Percentiles rank a stretch among this genome's conserved stretches.
phyloP scores from a whole-genome alignment of 768 basidiomycete genomes.

The Favolaschia claudopus region DNA sequence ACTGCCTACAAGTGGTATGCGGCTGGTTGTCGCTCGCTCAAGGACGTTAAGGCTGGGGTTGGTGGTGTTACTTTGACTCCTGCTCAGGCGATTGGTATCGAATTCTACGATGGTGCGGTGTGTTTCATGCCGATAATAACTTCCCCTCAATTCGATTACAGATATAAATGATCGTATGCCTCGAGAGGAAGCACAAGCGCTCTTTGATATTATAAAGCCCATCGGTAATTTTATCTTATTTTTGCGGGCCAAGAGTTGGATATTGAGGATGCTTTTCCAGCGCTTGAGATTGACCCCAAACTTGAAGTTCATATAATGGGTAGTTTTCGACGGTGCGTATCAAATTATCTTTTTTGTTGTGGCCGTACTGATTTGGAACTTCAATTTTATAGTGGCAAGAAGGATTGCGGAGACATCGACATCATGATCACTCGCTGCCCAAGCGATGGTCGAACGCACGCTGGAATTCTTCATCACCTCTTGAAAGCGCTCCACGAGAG shows the following conservation, averaged over 20 bases:
- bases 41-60: conserved; percentile 70
- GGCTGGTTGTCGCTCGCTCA: conserved; percentile 78
- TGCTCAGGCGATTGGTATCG: conserved; percentile 72
- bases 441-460: conserved; percentile 77
- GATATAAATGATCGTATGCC: conserved; percentile 90
- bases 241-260: background rate
- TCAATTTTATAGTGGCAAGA: conserved; percentile 66
- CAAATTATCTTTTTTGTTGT: background rate
- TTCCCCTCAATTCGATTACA: no score
- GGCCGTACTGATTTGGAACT: background rate
- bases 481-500: conserved; percentile 61
- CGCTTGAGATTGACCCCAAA: conserved; percentile 72
- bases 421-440: conserved; percentile 82
- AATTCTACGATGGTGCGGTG: conserved; percentile 74
- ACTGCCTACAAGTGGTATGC: conserved; percentile 79
- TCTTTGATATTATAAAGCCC: conserved; percentile 76
- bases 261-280: conserved; percentile 43
- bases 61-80: conserved; percentile 65
- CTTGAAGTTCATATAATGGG: conserved; percentile 91
- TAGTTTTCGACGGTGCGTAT: conserved; percentile 74
- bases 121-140: no score
- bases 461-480: conserved; percentile 71
- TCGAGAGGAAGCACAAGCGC: conserved; percentile 74
- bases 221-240: conserved; percentile 56
- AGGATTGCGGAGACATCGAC: conserved; percentile 91